These are phyloP conservation scores for Astraeus odoratus DNA, from an alignment of 768 basidiomycete genomes.

Conservation along the genomic window DNA sequence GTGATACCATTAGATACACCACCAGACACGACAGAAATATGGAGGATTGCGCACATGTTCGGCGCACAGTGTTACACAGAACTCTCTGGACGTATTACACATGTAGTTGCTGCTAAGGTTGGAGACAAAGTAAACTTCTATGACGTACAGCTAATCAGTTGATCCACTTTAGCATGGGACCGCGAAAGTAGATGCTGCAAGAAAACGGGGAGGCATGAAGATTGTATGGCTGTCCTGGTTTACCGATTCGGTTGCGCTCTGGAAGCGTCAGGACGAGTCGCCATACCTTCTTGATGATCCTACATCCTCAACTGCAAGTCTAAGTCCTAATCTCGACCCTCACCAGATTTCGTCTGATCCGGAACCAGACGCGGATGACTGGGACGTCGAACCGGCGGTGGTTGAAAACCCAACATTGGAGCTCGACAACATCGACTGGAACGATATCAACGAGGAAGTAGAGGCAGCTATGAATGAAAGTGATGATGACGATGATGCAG, in stretches of 20 bases:
- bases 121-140: conserved; percentile 3
- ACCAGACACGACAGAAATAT: conserved; percentile 77
- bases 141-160: conserved; percentile 6
- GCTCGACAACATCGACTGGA: conserved; percentile 68
- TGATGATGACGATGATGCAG: conserved; percentile 43
- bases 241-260: conserved; percentile 81
- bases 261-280: conserved; percentile 74
- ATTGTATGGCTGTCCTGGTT: conserved; percentile 92
- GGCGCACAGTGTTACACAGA: conserved; percentile 78
- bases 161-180: conserved; percentile 61
- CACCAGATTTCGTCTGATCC: conserved; percentile 57
- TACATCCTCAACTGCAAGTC: conserved; percentile 31
- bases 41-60: conserved; percentile 81
- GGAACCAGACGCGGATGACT: conserved; percentile 64
- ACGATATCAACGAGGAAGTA: conserved; percentile 79
- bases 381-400: conserved; percentile 43
- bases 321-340: conserved; percentile 39
- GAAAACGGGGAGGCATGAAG: conserved; percentile 66
- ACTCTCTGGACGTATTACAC: conserved; percentile 62
- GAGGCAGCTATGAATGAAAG: conserved; percentile 83
- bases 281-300: conserved; percentile 68
- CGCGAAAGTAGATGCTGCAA: conserved; percentile 82
- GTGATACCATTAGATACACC: conserved; percentile 85
- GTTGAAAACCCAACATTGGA: conserved; percentile 34
- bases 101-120: conserved; percentile 89